Evolutionary conservation across 176 grass and related monocot species (phyloP), one percentile per base, ranked within the genome.

Genomic region (Elaeis guineensis): DNA sequence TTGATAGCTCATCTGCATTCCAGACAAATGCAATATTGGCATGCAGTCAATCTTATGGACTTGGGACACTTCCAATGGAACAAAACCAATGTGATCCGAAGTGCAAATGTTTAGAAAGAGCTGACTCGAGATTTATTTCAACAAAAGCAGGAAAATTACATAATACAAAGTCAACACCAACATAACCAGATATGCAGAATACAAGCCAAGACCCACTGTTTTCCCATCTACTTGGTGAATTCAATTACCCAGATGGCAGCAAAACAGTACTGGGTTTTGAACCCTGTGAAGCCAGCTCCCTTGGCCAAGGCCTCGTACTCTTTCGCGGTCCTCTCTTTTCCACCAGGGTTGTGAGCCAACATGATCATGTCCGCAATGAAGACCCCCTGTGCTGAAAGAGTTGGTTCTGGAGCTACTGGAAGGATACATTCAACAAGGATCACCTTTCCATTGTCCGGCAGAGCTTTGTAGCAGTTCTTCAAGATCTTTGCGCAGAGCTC

Each of bases 281-380:
- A 66, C 0, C 76, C 71, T 0, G 66, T 6, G 73, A 98, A 98
- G 0, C 93, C 93, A 0, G 81, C 88, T 30, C 63, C 72, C 25
- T 55, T 64, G 17, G 93, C 87, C 63, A 98, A 78, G 1, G 54
- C 76, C 70, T 73, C 19, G 63, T 89, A 98, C 76, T 98, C 93
- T 50, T 76, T 59, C 78, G 78, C 63, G 59, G 86, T 89, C 35
- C 93, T 66, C 84, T 92, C 93, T 66, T 82, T 92, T 24, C 93
- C 93, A 0, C 93, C 93, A 2, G 87, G 87, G 80, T 96, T 96
- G 65, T 96, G 92, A 3, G 92, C 92, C 62, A 96, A 79, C 92
- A 96, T 96, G 86, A 96, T 85, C 51, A 96, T 39, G 62, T 96
- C 92, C 16, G 85, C 30, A 19, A 88, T 75, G 75, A 96, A 82